A percentile compares a stretch with the other conserved stretches of the same genome.
phyloP scores from a whole-genome alignment of 352 stramenopile genomes.

The Phytophthora cactorum region DNA sequence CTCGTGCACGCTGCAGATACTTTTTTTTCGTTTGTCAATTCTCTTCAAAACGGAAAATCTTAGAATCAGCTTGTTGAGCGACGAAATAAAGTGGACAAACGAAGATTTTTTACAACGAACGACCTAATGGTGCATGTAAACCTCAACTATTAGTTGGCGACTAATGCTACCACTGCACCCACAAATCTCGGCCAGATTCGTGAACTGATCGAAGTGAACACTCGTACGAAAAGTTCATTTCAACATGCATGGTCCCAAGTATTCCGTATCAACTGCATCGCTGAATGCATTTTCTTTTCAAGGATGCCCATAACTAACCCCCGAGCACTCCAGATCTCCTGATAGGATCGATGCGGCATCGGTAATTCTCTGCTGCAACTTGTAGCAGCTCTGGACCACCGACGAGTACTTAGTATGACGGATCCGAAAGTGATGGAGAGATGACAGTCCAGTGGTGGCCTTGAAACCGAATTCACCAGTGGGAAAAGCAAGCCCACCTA shows the following conservation, averaged over 20 bases:
- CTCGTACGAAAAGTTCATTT: background rate
- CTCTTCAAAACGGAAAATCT: no score
- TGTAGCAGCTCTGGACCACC: background rate
- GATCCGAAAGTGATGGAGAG: background rate
- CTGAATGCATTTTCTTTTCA: conserved; percentile 2
- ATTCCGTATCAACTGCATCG: conserved; percentile 7
- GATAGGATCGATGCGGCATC: background rate
- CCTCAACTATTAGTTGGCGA: no score
- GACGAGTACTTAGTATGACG: background rate
- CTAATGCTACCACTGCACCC: no score
- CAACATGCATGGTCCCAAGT: background rate
- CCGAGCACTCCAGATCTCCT: background rate
- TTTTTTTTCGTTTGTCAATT: no score
- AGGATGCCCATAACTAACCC: background rate
- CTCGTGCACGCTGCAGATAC: no score
- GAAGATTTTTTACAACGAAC: no score
- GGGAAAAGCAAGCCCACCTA: background rate
- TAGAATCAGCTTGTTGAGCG: no score
- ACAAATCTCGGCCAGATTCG: no score
- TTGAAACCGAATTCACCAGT: background rate
- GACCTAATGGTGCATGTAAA: no score
- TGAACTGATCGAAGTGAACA: no score
- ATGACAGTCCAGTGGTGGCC: background rate
- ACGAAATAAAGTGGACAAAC: no score
- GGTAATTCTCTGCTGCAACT: background rate